Base-by-base conservation (phyloP, 306 rosid genomes). In the Quercus berberidifolia region DNA sequence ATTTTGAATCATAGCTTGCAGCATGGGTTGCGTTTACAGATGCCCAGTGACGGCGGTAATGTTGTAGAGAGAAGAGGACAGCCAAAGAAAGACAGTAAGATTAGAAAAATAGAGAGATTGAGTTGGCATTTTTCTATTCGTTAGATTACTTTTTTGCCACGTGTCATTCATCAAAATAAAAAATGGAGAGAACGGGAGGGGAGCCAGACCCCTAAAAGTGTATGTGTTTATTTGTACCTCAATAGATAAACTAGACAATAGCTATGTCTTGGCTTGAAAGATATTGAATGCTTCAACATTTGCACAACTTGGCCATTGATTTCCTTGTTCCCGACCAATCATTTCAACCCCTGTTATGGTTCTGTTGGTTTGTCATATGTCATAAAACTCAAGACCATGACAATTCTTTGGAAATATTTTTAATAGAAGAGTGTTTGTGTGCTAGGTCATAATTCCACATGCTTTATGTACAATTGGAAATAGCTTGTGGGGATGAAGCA, bases 401-500 rank as follows among this genome's bases (percentile, higher is more conserved):
- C 30, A 63, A 63, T 63, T 63, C 69, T 63, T 21, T 21, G 65
- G 64, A 58, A 58, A 4, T 58, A 7, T 20, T 63, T 18, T 17
- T 64, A 28, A 64, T 28, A 28, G 43, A 64, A 28, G 43, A 30
- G 31, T 15, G 19, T 64, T 30, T 17, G 10, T 23, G 43, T 64
- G 46, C 28, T 15, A 28, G 20, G 20, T 64, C 70, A 31, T 11
- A 64, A 5, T 17, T 6, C 65, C 17, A 20, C 28, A 30, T 4
- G 18, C 55, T n/a, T 60, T 33, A 71, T 46, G 23, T 71, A 12
- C 35, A 57, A 35, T 58, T 67, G 59, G n/a, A 57, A 35, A 68
- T 56, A 54, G 79, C 19, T 58, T 51, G 76, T 28, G 77, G 54
- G 74, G 77, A 82, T 58, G 49, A 58, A 78, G 20, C 63, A 26